A percentile compares a stretch with the other conserved stretches of the same genome.
Evolutionary conservation across 179 eudicot genomes (phyloP).

Genomic region (Corrigiola litoralis): DNA sequence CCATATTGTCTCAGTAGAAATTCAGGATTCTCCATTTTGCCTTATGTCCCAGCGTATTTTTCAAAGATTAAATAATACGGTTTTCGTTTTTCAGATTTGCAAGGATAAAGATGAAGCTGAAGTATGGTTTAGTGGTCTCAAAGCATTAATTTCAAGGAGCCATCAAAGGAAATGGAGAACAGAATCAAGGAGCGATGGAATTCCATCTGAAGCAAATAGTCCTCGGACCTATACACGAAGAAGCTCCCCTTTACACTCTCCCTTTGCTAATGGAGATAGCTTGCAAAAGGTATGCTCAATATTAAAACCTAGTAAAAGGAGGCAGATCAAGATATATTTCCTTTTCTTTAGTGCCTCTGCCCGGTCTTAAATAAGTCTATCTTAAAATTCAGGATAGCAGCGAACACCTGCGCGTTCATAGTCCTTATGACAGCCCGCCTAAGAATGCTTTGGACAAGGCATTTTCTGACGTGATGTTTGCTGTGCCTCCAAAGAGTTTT

Average conservation of each 20-base stretch:
- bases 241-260: slow-evolving; percentile 92
- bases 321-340: not conserved
- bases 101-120: slow-evolving; percentile 99
- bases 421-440: slow-evolving; percentile 90
- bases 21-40: slow-evolving; percentile 1
- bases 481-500: slow-evolving; percentile 71
- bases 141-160: slow-evolving; percentile 82
- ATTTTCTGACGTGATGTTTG: slow-evolving; percentile 68
- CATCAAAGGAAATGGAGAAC: slow-evolving; percentile 93
- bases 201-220: slow-evolving; percentile 94
- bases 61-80: slow-evolving; percentile 6
- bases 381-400: slow-evolving; percentile 60
- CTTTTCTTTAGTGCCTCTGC: not conserved
- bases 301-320: not conserved
- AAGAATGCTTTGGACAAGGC: slow-evolving; percentile 75
- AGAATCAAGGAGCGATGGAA: slow-evolving; percentile 94
- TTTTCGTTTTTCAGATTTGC: slow-evolving; percentile 56
- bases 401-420: slow-evolving; percentile 70
- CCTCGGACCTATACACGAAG: slow-evolving; percentile 85
- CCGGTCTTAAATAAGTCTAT: slow-evolving; percentile 13
- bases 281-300: slow-evolving; percentile 57
- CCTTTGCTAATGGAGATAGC: slow-evolving; percentile 67
- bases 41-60: not conserved
- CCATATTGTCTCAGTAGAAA: not conserved
- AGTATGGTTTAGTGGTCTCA: slow-evolving; percentile 98